Evolutionary conservation across 306 rosid genomes (phyloP).

Genomic region (cucumber (Cucumis sativus)): DNA sequence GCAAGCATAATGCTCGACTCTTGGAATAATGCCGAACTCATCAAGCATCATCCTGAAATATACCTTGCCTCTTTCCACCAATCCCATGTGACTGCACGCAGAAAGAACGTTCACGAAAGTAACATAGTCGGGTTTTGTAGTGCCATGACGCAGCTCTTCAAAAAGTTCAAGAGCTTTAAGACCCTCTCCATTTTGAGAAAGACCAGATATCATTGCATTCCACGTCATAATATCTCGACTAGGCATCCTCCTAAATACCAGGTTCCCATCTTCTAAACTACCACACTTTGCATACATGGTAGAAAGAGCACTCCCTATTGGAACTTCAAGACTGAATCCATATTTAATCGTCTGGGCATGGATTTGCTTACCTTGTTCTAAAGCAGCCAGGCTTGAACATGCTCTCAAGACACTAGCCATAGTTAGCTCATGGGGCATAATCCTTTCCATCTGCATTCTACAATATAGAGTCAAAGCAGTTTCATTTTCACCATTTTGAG

Average conservation of each 20-base stretch:
- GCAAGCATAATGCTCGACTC: constrained; percentile 75
- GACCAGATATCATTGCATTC: constrained; percentile 94
- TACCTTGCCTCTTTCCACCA: constrained; percentile 50
- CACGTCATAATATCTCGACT: constrained; percentile 55
- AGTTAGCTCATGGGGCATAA: constrained; percentile 60
- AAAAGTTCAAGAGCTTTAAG: constrained; percentile 55
- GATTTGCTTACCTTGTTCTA: constrained; percentile 83
- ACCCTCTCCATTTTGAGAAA: constrained; percentile 71
- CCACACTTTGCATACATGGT: constrained; percentile 90
- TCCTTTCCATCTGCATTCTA: constrained; percentile 55
- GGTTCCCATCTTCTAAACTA: constrained; percentile 47
- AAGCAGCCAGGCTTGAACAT: constrained; percentile 66
- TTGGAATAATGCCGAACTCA: constrained; percentile 41
- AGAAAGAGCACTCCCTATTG: constrained; percentile 77
- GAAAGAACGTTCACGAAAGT: constrained; percentile 70
- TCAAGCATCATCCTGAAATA: constrained; percentile 63
- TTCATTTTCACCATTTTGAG: constrained; percentile 62
- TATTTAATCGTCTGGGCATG: constrained; percentile 51
- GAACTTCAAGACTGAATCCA: constrained; percentile 57
- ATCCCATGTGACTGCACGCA: constrained; percentile 84
- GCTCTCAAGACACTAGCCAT: constrained; percentile 72
- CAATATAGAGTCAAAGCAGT: constrained; percentile 50
- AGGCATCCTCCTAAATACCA: constrained; percentile 56
- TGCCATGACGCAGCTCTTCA: constrained; percentile 56
- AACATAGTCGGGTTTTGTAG: constrained; percentile 45